phyloP scores from a whole-genome alignment of 148 eudicot species.

The Pharnaceum exiguum region DNA sequence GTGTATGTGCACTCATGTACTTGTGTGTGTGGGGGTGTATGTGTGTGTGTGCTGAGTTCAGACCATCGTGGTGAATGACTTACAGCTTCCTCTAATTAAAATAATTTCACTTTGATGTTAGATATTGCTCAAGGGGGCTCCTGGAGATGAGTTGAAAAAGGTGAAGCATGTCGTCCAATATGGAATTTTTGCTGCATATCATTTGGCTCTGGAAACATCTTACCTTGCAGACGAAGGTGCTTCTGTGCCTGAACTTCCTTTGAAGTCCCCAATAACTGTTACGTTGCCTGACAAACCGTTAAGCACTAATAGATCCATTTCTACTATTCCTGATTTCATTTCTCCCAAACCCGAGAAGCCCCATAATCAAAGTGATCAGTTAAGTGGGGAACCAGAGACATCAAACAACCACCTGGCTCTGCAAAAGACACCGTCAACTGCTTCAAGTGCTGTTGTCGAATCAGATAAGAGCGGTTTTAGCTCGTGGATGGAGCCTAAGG shows the following conservation, averaged over 20 bases:
- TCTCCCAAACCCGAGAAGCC: slow-evolving; percentile 44
- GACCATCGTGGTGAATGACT: too few species aligned
- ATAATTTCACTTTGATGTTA: slow-evolving; percentile 33
- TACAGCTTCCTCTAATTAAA: too few species aligned
- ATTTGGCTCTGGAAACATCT: slow-evolving; percentile 95
- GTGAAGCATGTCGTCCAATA: slow-evolving; percentile 94
- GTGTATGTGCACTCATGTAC: too few species aligned
- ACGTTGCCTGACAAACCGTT: slow-evolving; percentile 76
- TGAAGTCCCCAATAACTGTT: slow-evolving; percentile 68
- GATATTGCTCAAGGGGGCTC: slow-evolving; percentile 93
- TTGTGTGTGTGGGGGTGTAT: too few species aligned
- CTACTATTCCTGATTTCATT: slow-evolving; percentile 52
- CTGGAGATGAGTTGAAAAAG: slow-evolving; percentile 89
- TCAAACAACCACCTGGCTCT: slow-evolving; percentile 30
- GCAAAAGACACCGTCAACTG: slow-evolving; percentile 19
- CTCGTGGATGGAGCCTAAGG: slow-evolving; percentile 8
- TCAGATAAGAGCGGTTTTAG: slow-evolving; percentile 16
- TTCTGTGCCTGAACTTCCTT: slow-evolving; percentile 69
- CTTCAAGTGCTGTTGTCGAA: slow-evolving; percentile 13
- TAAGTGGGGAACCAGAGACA: slow-evolving; percentile 29
- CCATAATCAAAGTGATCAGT: slow-evolving; percentile 23
- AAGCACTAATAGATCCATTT: slow-evolving; percentile 58
- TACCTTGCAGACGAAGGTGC: slow-evolving; percentile 99
- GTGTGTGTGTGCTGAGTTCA: too few species aligned
- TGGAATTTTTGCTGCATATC: slow-evolving; percentile 97